phyloP scores from a whole-genome alignment of 2,329 filamentous ascomycete genomes.

The Penicillium sp. region DNA sequence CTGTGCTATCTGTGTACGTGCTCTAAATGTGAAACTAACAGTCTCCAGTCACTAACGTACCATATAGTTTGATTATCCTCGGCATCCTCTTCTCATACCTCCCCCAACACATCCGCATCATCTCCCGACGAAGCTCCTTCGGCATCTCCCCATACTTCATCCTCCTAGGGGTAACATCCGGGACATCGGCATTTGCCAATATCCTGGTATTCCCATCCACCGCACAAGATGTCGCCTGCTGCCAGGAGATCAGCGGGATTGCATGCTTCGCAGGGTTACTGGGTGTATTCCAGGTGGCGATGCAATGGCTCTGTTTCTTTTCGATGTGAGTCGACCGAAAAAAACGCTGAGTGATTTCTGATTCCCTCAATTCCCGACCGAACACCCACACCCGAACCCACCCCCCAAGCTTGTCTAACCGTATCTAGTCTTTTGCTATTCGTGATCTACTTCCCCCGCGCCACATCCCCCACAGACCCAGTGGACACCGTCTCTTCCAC shows the following conservation, averaged over 20 bases:
- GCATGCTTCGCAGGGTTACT: conserved; percentile 83
- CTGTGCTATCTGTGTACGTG: conserved; percentile 23
- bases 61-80: conserved; percentile 67
- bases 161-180: conserved; percentile 86
- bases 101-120: conserved; percentile 91
- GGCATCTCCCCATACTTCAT: conserved; percentile 96
- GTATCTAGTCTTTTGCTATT: conserved; percentile 77
- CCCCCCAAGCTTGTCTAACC: neutral
- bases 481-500: conserved; percentile 36
- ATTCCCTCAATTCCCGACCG: neutral
- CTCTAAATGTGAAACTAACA: neutral
- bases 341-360: too few species aligned
- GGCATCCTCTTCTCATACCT: conserved; percentile 92
- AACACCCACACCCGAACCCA: neutral
- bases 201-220: conserved; percentile 86
- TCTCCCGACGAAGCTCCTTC: conserved; percentile 79
- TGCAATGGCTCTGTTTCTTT: conserved; percentile 89
- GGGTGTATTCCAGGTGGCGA: conserved; percentile 85
- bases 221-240: conserved; percentile 80
- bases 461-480: conserved; percentile 51
- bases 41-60: conserved; percentile 10
- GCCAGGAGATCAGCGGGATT: conserved; percentile 73
- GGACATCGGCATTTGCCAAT: conserved; percentile 85
- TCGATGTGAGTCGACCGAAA: conserved; percentile 69
- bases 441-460: conserved; percentile 84